Conservation (phyloP, 129 eudicot genomes). For the Tagetes patula region DNA sequence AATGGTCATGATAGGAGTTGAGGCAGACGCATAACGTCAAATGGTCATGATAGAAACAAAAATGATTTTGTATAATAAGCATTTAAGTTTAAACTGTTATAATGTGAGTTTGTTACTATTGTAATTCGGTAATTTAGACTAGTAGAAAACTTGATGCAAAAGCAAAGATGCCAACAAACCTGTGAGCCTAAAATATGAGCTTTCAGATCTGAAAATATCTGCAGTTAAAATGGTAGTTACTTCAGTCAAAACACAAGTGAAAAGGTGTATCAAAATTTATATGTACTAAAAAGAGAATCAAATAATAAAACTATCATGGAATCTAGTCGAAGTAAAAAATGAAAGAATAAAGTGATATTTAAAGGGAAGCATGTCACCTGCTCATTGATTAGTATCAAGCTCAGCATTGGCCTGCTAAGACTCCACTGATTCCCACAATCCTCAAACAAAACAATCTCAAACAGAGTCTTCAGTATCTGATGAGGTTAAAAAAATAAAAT, state of each 20-base stretch:
- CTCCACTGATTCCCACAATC: slow-evolving; percentile 87
- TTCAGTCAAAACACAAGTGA: slow-evolving; percentile 10
- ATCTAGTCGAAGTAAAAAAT: not conserved
- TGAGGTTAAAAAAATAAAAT: slow-evolving; percentile 7
- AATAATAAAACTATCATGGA: not conserved
- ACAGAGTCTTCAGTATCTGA: slow-evolving; percentile 87
- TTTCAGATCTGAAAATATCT: slow-evolving; percentile 83
- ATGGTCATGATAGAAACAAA: not conserved
- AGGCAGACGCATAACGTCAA: no score
- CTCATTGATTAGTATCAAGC: slow-evolving; percentile 82
- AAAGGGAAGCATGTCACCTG: slow-evolving; percentile 45
- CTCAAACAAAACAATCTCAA: slow-evolving; percentile 90
- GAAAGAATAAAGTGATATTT: not conserved
- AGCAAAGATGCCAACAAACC: slow-evolving; percentile 41
- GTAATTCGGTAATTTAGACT: not conserved
- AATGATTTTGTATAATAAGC: not conserved
- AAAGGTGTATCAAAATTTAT: slow-evolving; percentile 8
- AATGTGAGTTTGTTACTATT: not conserved
- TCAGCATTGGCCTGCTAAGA: slow-evolving; percentile 90
- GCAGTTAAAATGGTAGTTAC: no score
- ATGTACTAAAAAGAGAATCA: not conserved
- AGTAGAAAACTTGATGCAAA: not conserved
- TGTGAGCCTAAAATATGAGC: slow-evolving; percentile 83
- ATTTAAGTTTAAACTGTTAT: not conserved
- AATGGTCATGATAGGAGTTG: no score